Percentiles rank a stretch among this genome's conserved stretches.
These are phyloP conservation scores for Talaromyces sp. DNA, from an alignment of 2,329 filamentous ascomycete species.

Conservation along the genomic window DNA sequence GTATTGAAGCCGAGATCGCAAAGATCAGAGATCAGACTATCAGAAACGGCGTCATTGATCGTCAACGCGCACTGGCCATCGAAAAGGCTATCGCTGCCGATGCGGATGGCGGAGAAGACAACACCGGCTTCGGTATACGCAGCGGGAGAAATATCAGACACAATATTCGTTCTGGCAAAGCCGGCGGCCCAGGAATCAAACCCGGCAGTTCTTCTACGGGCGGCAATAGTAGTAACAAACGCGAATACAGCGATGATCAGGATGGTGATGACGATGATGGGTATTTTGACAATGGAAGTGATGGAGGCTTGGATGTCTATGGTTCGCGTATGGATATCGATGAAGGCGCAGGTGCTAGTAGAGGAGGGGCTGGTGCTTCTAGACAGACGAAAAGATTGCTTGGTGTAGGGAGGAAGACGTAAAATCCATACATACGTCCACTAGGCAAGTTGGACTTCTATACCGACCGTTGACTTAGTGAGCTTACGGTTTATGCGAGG, in stretches of 20 bases:
- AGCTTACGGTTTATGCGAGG: not conserved
- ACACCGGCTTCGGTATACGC: not conserved
- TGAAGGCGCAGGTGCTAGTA: constrained; percentile 26
- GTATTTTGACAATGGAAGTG: constrained; percentile 29
- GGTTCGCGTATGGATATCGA: constrained; percentile 38
- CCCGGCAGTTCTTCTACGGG: constrained; percentile 1
- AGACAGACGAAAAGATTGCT: constrained; percentile 35
- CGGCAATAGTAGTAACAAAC: constrained; percentile 30
- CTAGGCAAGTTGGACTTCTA: no score
- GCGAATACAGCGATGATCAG: constrained; percentile 35
- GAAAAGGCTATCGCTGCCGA: constrained; percentile 45
- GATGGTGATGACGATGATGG: constrained; percentile 36
- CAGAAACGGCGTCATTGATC: constrained; percentile 48
- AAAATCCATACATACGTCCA: constrained; percentile 2
- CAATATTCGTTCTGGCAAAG: not conserved
- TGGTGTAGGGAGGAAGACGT: constrained; percentile 29
- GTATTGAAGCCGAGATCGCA: constrained; percentile 70
- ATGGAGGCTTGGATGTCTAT: constrained; percentile 22
- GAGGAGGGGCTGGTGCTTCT: constrained; percentile 12
- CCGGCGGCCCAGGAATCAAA: constrained; percentile 9
- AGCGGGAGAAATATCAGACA: constrained; percentile 14
- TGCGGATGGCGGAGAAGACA: constrained; percentile 18
- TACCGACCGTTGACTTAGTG: not conserved
- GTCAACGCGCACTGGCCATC: constrained; percentile 46
- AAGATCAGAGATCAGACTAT: constrained; percentile 58